These are phyloP conservation scores for Xylaria curta DNA, from an alignment of 495 filamentous ascomycete genomes.

Conservation along the genomic window DNA sequence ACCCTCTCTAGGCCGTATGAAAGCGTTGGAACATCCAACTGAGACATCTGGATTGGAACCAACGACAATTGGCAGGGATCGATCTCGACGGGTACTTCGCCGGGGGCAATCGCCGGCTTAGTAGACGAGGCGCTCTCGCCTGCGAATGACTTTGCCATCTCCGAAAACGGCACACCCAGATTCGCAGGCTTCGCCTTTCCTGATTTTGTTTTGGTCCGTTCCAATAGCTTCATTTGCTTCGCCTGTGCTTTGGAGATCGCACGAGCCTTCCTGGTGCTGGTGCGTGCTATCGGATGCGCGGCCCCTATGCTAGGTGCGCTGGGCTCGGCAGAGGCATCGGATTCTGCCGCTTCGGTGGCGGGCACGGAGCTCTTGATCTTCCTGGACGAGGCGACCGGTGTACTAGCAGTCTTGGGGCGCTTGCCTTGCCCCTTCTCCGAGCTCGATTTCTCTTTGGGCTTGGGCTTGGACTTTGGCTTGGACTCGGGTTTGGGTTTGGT, in stretches of 20 bases:
- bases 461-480: background rate
- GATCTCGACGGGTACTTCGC: conserved; percentile 27
- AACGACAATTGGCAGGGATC: conserved; percentile 37
- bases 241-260: background rate
- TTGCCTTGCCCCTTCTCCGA: background rate
- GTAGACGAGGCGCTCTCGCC: background rate
- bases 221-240: background rate
- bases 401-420: background rate
- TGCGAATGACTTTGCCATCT: background rate
- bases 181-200: background rate
- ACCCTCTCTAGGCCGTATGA: conserved; percentile 86
- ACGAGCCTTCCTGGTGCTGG: background rate
- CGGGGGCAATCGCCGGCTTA: conserved; percentile 6
- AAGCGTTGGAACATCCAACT: conserved; percentile 70
- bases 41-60: conserved; percentile 56
- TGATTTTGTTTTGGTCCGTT: background rate
- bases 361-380: background rate
- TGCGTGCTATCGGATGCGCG: background rate
- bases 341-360: background rate
- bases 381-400: background rate
- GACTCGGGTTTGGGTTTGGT: background rate
- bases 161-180: background rate
- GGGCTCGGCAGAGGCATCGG: background rate
- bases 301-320: background rate
- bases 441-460: background rate